phyloP scores from a whole-genome alignment of 2,329 filamentous ascomycete species.

The Cercospora beticola region DNA sequence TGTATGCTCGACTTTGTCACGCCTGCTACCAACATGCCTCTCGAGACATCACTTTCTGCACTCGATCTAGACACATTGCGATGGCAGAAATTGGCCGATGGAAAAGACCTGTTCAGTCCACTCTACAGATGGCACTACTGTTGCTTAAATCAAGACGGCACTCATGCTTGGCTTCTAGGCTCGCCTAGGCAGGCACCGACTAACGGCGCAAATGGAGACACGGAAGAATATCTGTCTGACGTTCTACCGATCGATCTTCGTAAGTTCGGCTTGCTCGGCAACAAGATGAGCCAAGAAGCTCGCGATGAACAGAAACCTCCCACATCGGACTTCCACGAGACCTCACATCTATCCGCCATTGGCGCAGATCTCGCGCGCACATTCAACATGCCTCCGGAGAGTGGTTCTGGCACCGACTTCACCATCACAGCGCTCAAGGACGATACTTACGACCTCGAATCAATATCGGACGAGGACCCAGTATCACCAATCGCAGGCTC shows the following conservation, averaged over 20 bases:
- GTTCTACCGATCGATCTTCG: conserved; percentile 91
- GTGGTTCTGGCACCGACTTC: conserved; percentile 86
- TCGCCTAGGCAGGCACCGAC: conserved; percentile 76
- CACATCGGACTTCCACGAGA: conserved; percentile 54
- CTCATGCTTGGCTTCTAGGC: conserved; percentile 94
- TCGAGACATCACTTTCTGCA: conserved; percentile 86
- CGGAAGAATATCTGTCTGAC: conserved; percentile 91
- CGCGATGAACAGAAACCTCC: conserved; percentile 45
- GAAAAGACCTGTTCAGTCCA: conserved; percentile 84
- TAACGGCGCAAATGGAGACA: conserved; percentile 61
- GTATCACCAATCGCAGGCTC: conserved; percentile 20
- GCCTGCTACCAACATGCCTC: conserved; percentile 80
- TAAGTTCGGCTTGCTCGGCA: conserved; percentile 86
- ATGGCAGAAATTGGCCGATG: conserved; percentile 94
- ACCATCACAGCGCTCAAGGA: conserved; percentile 84
- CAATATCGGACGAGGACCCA: conserved; percentile 58
- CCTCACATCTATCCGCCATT: conserved; percentile 60
- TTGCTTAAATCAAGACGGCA: conserved; percentile 90
- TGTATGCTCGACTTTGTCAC: conserved; percentile 93
- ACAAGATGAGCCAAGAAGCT: conserved; percentile 54
- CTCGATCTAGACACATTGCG: conserved; percentile 82
- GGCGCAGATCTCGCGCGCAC: conserved; percentile 82
- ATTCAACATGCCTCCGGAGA: conserved; percentile 83
- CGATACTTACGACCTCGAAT: conserved; percentile 57
- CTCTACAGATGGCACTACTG: conserved; percentile 99